These are phyloP conservation scores for Pleurotus djamor DNA, from an alignment of 768 basidiomycete species.

Conservation along the genomic window DNA sequence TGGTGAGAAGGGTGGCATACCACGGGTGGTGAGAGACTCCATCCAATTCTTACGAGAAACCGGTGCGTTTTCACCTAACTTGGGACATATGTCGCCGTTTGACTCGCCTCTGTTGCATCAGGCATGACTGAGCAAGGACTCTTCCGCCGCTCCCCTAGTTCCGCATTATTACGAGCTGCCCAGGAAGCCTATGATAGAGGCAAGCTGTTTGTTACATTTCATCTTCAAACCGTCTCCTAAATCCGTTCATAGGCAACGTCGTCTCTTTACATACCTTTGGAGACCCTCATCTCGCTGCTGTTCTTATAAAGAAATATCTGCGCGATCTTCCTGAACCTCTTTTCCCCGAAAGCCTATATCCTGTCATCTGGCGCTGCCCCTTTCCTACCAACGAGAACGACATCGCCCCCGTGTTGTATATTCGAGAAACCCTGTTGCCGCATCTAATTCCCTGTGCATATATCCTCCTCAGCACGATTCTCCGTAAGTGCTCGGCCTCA, in stretches of 20 bases:
- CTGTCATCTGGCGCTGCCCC: conserved; percentile 68
- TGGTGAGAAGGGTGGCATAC: conserved; percentile 82
- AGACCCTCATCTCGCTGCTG: conserved; percentile 81
- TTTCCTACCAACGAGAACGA: conserved; percentile 51
- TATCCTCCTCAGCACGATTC: conserved; percentile 68
- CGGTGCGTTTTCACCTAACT: conserved; percentile 26
- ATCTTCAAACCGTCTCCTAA: no score
- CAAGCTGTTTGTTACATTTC: conserved; percentile 13
- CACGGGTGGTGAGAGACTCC: conserved; percentile 74
- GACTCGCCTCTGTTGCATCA: conserved; percentile 9
- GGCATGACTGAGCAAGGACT: conserved; percentile 75
- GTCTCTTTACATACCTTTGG: conserved; percentile 75
- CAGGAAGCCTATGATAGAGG: conserved; percentile 87
- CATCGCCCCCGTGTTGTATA: conserved; percentile 57
- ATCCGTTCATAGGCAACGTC: conserved; percentile 55
- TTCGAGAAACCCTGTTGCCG: conserved; percentile 67
- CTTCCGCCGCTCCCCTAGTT: conserved; percentile 80
- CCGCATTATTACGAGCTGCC: conserved; percentile 66
- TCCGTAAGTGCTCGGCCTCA: conserved; percentile 42
- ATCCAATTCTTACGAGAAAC: conserved; percentile 68
- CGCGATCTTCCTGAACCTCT: conserved; percentile 77
- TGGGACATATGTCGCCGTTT: no score
- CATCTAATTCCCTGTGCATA: conserved; percentile 69
- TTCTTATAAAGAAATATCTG: conserved; percentile 83
- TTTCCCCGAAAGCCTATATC: conserved; percentile 72